A percentile compares a stretch with the other conserved stretches of the same genome.
Conservation (phyloP, 257 asterid species). For the Apocynum venetum region DNA sequence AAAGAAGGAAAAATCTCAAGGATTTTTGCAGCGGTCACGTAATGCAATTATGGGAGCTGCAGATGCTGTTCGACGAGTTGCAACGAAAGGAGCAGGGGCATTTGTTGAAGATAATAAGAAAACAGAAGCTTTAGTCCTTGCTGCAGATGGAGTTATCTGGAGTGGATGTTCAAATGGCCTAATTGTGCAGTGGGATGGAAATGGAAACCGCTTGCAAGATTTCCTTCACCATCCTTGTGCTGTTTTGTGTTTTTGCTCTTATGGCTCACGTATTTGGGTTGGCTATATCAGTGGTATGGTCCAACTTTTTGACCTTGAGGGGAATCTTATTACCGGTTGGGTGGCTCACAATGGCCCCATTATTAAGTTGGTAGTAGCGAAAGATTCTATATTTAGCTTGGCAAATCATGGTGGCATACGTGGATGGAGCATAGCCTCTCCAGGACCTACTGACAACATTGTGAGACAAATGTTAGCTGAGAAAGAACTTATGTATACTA, state of each 20-base stretch:
- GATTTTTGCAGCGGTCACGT: conserved; percentile 84
- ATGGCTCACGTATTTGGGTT: conserved; percentile 75
- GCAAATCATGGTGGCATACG: conserved; percentile 98
- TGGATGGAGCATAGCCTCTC: conserved; percentile 89
- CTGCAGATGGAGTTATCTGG: conserved; percentile 86
- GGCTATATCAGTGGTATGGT: conserved; percentile 83
- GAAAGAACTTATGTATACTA: conserved; percentile 48
- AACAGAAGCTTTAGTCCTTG: conserved; percentile 70
- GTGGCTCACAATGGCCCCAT: conserved; percentile 81
- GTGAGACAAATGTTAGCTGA: conserved; percentile 49
- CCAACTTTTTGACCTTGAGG: conserved; percentile 76
- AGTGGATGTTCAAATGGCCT: conserved; percentile 80
- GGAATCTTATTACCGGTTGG: conserved; percentile 69
- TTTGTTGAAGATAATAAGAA: conserved; percentile 64
- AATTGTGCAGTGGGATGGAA: conserved; percentile 95
- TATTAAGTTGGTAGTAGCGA: conserved; percentile 55
- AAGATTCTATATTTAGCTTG: conserved; percentile 64
- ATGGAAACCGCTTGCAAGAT: conserved; percentile 79
- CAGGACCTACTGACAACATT: conserved; percentile 71
- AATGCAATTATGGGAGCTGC: conserved; percentile 98
- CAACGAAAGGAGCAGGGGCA: conserved; percentile 70
- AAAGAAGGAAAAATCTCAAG: conserved; percentile 89
- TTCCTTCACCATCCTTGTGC: conserved; percentile 71
- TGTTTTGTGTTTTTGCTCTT: conserved; percentile 61
- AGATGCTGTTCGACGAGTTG: conserved; percentile 93